Base-by-base conservation (phyloP, 2,329 filamentous ascomycete species). In the Fusarium sp. region DNA sequence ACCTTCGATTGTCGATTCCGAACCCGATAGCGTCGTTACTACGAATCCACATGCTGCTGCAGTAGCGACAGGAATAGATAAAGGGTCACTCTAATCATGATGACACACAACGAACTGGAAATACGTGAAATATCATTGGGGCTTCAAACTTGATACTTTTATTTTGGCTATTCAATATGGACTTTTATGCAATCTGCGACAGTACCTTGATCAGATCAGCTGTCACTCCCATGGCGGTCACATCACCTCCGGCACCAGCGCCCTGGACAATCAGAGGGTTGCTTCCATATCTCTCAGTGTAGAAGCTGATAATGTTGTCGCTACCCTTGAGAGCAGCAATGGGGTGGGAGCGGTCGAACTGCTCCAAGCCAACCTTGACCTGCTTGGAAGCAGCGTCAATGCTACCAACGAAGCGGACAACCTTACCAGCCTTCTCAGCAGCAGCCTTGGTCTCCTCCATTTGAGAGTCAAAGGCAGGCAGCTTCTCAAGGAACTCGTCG, bases 221-320 rank as follows among this genome's bases (percentile, higher is more conserved):
- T n/a, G 94, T 94, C 49, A 99, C 95, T 66, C 96, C 96, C 95
- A 98, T 98, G 32, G 96, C 96, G 37, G 96, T 99, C 57, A 98
- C 94, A 46, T 98, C 95, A 71, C 93, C 95, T 75, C 96, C 96
- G 30, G 96, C 96, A 67, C 95, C 96, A 38, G 94, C 94, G 65
- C 96, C 96, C 84, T 98, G 95, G 70, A 99, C 90, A 79, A 98
- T 97, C 70, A 99, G 86, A 45, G 96, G 95, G 82, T 95, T 97
- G 79, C 86, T 88, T 64, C 94, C 94, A 79, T 99, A 99, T 77
- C 96, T 89, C 86, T 97, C 92, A 9, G 96, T 99, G 83, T 98
- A 97, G 86, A 99, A 98, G 85, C 92, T 97, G 80, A 99, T 97
- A 80, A 99, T 97, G 85, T 99, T 99, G 81, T 98, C 96, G 81